These are phyloP conservation scores for Fusarium denticulatum DNA, from an alignment of 2,329 filamentous ascomycete genomes.

Conservation along the genomic window DNA sequence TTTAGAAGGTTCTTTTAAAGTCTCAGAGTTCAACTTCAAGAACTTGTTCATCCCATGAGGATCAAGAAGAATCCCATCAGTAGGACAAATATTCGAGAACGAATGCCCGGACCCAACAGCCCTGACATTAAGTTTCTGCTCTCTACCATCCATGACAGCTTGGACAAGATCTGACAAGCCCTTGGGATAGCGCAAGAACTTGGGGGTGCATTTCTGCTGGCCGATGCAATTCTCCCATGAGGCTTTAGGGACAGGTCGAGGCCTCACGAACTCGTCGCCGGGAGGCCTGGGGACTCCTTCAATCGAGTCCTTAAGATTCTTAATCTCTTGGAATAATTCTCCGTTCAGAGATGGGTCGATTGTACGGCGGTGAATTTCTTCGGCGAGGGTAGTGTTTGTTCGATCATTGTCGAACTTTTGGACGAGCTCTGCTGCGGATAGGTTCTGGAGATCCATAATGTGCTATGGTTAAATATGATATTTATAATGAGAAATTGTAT, in stretches of 20 bases:
- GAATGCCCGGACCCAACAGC: neutral
- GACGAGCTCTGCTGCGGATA: neutral
- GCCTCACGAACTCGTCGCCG: neutral
- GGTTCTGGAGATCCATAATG: neutral
- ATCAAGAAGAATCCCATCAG: neutral
- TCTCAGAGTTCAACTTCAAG: neutral
- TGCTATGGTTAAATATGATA: rapidly evolving
- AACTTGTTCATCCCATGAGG: neutral
- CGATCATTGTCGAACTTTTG: neutral
- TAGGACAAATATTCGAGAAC: neutral
- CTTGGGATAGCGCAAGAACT: neutral
- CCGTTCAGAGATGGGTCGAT: neutral
- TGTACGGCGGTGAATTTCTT: neutral
- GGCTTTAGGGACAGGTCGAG: neutral
- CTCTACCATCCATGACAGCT: neutral
- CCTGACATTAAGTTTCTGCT: neutral
- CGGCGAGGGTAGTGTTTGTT: neutral
- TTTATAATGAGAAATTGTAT: rapidly evolving
- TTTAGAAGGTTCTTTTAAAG: neutral
- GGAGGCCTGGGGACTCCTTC: neutral
- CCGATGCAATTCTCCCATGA: neutral
- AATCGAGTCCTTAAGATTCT: neutral
- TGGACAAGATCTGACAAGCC: neutral
- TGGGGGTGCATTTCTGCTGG: neutral
- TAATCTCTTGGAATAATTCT: neutral